Base-by-base conservation (phyloP, 2,329 filamentous ascomycete species). In the Delphinella strobiligena region DNA sequence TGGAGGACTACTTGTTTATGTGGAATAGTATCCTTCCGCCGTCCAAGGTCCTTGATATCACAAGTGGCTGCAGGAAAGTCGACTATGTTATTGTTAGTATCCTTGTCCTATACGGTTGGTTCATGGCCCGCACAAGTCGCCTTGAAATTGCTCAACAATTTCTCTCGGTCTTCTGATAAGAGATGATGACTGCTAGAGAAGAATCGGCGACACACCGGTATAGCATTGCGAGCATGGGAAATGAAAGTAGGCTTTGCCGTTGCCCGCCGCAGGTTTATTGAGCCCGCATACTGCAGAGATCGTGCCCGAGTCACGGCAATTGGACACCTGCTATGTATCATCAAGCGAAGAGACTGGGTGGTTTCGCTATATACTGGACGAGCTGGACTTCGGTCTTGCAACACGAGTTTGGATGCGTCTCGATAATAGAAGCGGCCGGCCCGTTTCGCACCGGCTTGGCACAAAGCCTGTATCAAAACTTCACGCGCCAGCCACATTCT, bases 1-100 rank as follows among this genome's bases (percentile, higher is more conserved):
- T 78, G 70, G 1, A 83, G 57, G 0, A 67, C 66, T 22, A 82
- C 67, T 15, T 61, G 52, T 5, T 64, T 34, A 29, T 56, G 44
- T 19, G 38, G 19, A 9, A 37, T 34, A 11, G 52, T 47, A 40
- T 56, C 43, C 34, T 48, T 40, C 14, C 34, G 36, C 2, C 18
- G 8, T 29, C 49, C 49, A 18, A 60, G 47, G 18, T 51, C 31
- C 14, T 50, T 39, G 31, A 60, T 40, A 52, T 51, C 46, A 60
- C 61, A 59, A 55, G 56, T 67, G 17, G 64, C 61, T 14, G 58
- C 38, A 2, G 68, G 66, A 33, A 71, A 71, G 33, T 59, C 53
- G 41, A 72, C 67, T 70, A 44, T 5, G 22, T 3, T 12, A 12
- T 32, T 17, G 11, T 11, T 29, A 14, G 7, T 14, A 12, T 17